Conservation (phyloP, 345 rosid species). For the Salix exigua region DNA sequence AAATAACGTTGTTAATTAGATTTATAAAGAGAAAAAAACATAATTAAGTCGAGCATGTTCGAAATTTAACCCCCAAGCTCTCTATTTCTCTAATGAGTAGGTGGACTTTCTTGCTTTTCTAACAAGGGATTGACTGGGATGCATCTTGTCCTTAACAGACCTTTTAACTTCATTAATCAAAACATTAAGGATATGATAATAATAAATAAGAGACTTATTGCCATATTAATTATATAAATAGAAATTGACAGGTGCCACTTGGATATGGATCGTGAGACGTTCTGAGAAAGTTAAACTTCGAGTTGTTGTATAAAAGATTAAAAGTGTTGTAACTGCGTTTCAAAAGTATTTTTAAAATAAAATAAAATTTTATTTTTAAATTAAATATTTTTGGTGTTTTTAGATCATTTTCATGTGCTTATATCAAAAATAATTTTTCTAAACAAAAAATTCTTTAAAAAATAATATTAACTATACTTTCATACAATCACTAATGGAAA, state of each 20-base stretch:
- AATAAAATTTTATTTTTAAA: too few species aligned
- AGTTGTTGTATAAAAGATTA: background rate
- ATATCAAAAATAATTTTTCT: too few species aligned
- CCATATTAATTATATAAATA: background rate
- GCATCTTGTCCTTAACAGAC: background rate
- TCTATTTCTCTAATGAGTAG: conserved; percentile 22
- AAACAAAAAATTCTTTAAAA: too few species aligned
- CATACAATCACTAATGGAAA: background rate
- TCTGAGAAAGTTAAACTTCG: background rate
- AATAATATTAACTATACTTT: too few species aligned
- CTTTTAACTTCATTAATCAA: background rate
- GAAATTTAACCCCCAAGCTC: too few species aligned
- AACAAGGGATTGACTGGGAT: conserved; percentile 39
- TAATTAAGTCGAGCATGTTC: too few species aligned
- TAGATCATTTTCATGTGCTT: too few species aligned
- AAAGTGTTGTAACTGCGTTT: too few species aligned
- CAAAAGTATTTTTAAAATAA: too few species aligned
- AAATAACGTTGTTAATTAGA: background rate
- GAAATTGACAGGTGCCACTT: background rate
- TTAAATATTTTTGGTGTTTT: too few species aligned
- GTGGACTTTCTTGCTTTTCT: conserved; percentile 32
- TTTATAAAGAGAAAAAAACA: too few species aligned
- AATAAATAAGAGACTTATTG: background rate
- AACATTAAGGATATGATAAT: background rate
- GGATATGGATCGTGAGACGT: background rate